Conservation (phyloP, 345 rosid genomes). For the Eucalyptus marginata region DNA sequence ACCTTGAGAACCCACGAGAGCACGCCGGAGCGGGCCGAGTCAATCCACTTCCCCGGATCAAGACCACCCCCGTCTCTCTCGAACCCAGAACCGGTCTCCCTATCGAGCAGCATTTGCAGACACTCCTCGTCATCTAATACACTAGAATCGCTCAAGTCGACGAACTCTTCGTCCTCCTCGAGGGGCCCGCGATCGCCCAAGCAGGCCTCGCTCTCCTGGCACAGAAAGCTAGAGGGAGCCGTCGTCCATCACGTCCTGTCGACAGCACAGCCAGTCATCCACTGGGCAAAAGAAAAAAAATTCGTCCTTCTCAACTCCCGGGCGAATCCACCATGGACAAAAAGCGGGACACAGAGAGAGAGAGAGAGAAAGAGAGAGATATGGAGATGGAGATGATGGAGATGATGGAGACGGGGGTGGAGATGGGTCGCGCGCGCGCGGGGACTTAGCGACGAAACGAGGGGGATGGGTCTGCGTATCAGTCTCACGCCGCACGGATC, state of each 20-base stretch:
- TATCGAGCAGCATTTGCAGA: slow-evolving; percentile 14
- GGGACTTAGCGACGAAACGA: not conserved
- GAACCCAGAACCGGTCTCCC: slow-evolving; percentile 22
- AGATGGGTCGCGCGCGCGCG: not conserved
- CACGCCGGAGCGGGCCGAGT: slow-evolving; percentile 28
- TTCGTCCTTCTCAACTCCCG: not conserved
- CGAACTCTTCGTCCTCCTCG: not conserved
- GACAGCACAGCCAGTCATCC: not conserved
- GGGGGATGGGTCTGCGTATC: not conserved
- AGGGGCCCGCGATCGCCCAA: not conserved
- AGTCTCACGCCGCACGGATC: not conserved
- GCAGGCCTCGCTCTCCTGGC: slow-evolving; percentile 16
- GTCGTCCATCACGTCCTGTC: not conserved
- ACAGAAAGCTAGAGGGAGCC: slow-evolving; percentile 11
- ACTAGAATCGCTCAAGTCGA: not conserved
- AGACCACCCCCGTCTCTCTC: slow-evolving; percentile 1
- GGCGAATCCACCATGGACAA: not conserved
- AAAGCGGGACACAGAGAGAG: not conserved
- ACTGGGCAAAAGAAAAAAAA: not conserved
- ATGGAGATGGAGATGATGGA: not conserved
- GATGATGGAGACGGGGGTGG: not conserved
- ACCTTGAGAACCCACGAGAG: slow-evolving; percentile 48
- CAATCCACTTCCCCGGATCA: slow-evolving; percentile 6
- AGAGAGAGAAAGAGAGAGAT: not conserved
- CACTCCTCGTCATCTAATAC: slow-evolving; percentile 10